Evolutionary conservation across 2,329 filamentous ascomycete species (phyloP).

Genomic region (Alternaria conjuncta): DNA sequence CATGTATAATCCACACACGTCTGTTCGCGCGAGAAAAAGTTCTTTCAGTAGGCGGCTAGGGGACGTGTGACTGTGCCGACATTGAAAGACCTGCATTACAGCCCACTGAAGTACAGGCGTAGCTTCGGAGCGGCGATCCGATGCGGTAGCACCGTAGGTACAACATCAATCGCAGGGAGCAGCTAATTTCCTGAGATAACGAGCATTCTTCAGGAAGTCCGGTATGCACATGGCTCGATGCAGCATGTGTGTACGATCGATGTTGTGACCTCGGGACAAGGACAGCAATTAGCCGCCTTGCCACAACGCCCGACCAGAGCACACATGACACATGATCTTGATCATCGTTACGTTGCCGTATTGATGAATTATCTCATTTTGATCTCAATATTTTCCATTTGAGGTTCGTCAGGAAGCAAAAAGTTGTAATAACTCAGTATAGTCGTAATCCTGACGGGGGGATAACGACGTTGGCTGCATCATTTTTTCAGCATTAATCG

Average conservation of each 20-base stretch:
- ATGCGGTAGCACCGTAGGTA: neutral
- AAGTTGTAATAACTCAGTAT: too few relatives aligned
- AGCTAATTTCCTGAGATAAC: neutral
- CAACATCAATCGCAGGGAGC: neutral
- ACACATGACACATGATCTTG: neutral
- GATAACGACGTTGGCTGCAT: too few relatives aligned
- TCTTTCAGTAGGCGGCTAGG: neutral
- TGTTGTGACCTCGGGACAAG: neutral
- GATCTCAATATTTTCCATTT: too few relatives aligned
- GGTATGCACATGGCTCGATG: neutral
- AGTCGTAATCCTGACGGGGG: too few relatives aligned
- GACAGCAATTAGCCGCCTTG: neutral
- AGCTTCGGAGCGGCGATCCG: neutral
- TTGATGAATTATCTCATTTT: too few relatives aligned
- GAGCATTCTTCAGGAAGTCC: neutral
- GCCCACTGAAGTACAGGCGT: neutral
- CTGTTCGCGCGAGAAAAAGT: neutral
- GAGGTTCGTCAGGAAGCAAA: too few relatives aligned
- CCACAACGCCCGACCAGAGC: neutral
- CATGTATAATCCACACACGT: neutral
- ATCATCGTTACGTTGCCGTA: too few relatives aligned
- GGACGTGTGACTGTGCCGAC: neutral
- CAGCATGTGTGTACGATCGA: neutral
- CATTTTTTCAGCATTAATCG: neutral
- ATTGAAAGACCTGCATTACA: neutral